phyloP scores from a whole-genome alignment of 108 stramenopile genomes.

The Nannochloropsis oceanica region DNA sequence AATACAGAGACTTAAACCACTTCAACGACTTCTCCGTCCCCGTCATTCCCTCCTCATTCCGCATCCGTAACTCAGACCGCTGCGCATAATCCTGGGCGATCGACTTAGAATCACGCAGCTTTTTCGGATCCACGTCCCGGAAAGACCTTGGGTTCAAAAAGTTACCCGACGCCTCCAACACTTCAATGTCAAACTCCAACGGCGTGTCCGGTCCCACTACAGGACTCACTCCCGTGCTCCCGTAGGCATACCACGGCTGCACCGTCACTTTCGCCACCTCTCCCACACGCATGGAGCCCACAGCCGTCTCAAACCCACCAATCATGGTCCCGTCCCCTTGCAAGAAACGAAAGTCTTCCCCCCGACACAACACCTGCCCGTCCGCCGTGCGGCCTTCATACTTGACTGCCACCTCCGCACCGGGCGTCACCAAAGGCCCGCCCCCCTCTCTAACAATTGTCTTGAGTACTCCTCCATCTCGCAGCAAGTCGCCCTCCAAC shows the following conservation, averaged over 20 bases:
- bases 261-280: constrained; percentile 14
- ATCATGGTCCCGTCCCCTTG: constrained; percentile 33
- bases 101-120: constrained; percentile 8
- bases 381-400: background rate
- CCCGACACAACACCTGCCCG: constrained; percentile 5
- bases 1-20: constrained; percentile 57
- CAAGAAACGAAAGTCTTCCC: constrained; percentile 7
- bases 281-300: constrained; percentile 8
- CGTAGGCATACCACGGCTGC: constrained; percentile 20
- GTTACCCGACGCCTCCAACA: constrained; percentile 25
- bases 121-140: constrained; percentile 17
- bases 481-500: background rate
- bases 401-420: background rate
- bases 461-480: background rate
- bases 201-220: constrained; percentile 3
- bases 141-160: constrained; percentile 28
- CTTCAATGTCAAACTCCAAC: constrained; percentile 21
- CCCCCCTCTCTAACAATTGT: background rate
- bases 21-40: constrained; percentile 4
- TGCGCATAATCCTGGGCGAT: constrained; percentile 6
- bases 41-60: constrained; percentile 6
- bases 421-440: background rate
- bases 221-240: constrained; percentile 16
- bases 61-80: background rate
- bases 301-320: constrained; percentile 23